These are phyloP conservation scores for Starmerella ratchasimensis DNA, from an alignment of 805 yeast genomes.

Conservation along the genomic window DNA sequence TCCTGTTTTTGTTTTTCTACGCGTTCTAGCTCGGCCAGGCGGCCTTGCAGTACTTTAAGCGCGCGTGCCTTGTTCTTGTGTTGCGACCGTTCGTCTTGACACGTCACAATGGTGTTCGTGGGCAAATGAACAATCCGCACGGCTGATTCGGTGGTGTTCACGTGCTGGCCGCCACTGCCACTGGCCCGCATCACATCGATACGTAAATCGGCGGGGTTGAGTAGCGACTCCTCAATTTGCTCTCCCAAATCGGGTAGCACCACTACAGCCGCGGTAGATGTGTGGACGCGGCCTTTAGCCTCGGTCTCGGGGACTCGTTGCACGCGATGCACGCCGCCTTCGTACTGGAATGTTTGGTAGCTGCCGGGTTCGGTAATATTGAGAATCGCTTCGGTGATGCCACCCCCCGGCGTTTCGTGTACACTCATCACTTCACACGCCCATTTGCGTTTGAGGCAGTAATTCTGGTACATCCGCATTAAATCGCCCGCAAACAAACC, in stretches of 20 bases:
- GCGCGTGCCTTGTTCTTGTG: slow-evolving; percentile 91
- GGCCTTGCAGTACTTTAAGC: slow-evolving; percentile 61
- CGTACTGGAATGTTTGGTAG: slow-evolving; percentile 58
- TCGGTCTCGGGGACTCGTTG: slow-evolving; percentile 92
- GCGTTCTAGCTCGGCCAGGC: slow-evolving; percentile 70
- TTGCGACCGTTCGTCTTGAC: slow-evolving; percentile 93
- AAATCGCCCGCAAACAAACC: slow-evolving; percentile 72
- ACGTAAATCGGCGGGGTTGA: slow-evolving; percentile 76
- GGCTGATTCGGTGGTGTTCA: slow-evolving; percentile 93
- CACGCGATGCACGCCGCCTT: slow-evolving; percentile 93
- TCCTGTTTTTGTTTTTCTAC: slow-evolving; percentile 52
- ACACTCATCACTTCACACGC: slow-evolving; percentile 43
- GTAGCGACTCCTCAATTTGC: slow-evolving; percentile 46
- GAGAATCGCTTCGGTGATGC: slow-evolving; percentile 64
- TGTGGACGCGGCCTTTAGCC: slow-evolving; percentile 84
- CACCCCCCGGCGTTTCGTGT: slow-evolving; percentile 41
- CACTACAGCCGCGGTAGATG: slow-evolving; percentile 91
- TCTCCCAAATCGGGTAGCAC: slow-evolving; percentile 57
- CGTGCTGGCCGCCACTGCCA: slow-evolving; percentile 98
- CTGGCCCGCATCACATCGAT: slow-evolving; percentile 96
- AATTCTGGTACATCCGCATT: slow-evolving; percentile 65
- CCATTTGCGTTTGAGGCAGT: slow-evolving; percentile 58
- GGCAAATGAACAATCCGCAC: slow-evolving; percentile 87
- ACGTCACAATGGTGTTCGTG: slow-evolving; percentile 73
- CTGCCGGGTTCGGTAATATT: slow-evolving; percentile 64